Conservation (phyloP, 768 basidiomycete genomes). For the Phaffia australis region DNA sequence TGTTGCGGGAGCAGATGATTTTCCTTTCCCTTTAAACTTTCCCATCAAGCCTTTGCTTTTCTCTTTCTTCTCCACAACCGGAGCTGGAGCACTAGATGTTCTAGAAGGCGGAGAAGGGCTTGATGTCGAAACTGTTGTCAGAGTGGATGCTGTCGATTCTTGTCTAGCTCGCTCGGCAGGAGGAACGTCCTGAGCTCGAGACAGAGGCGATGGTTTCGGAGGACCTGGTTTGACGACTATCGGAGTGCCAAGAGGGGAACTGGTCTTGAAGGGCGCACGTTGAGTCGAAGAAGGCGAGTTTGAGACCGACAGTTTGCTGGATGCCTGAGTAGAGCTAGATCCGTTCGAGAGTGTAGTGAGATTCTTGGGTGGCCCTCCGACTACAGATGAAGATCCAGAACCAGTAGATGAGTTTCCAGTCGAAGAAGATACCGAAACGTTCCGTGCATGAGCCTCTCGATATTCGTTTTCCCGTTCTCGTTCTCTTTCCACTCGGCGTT, state of each 20-base stretch:
- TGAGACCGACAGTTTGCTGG: too few relatives aligned
- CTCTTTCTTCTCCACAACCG: neutral
- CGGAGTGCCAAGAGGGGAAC: too few relatives aligned
- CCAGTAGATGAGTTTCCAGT: neutral
- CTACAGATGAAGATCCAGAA: too few relatives aligned
- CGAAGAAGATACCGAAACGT: constrained; percentile 9
- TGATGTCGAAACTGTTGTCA: neutral
- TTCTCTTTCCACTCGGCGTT: constrained; percentile 10
- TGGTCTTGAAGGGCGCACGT: too few relatives aligned
- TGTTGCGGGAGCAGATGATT: neutral
- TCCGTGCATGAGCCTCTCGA: constrained; percentile 5
- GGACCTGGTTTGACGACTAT: neutral
- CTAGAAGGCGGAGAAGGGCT: neutral
- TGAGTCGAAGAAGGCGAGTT: too few relatives aligned
- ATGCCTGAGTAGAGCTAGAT: too few relatives aligned
- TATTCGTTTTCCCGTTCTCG: constrained; percentile 3
- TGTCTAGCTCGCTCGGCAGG: constrained; percentile 7
- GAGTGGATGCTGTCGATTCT: neutral
- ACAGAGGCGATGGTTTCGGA: constrained; percentile 20
- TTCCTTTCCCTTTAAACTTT: constrained; percentile 15
- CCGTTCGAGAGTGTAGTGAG: too few relatives aligned
- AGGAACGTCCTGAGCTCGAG: constrained; percentile 10
- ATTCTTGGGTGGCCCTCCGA: too few relatives aligned
- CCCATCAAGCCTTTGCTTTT: constrained; percentile 23
- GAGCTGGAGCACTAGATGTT: neutral